Percentiles rank a stretch among this genome's conserved stretches.
Evolutionary conservation across 305 asterid species (phyloP).

Genomic region (Fraxinus dipetala): DNA sequence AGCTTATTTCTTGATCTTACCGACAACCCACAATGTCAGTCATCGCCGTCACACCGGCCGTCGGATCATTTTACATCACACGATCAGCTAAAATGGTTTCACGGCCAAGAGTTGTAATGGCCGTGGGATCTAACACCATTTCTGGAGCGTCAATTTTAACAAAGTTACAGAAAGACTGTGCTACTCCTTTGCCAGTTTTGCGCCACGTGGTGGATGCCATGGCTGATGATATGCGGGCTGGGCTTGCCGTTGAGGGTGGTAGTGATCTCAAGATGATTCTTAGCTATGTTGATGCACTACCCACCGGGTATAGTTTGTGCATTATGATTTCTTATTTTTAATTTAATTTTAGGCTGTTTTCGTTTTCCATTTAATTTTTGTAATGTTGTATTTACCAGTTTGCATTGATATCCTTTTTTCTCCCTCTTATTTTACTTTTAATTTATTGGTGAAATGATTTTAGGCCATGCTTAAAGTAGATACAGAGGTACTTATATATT

Average conservation of each 20-base stretch:
- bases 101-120: conserved; percentile 39
- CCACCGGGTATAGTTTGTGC: conserved; percentile 52
- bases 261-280: conserved; percentile 79
- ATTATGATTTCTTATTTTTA: neutral
- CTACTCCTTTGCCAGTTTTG: conserved; percentile 66
- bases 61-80: conserved; percentile 36
- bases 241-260: conserved; percentile 55
- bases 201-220: conserved; percentile 72
- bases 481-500: neutral
- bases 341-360: neutral
- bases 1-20: conserved; percentile 28
- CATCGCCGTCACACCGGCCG: conserved; percentile 36
- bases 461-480: neutral
- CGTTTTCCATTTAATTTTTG: neutral
- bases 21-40: conserved; percentile 44
- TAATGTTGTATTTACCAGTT: neutral
- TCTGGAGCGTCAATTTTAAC: conserved; percentile 48
- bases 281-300: conserved; percentile 67
- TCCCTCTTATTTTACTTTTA: neutral
- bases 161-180: conserved; percentile 60
- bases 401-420: neutral
- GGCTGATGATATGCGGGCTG: conserved; percentile 73
- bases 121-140: conserved; percentile 37
- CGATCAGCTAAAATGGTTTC: conserved; percentile 26
- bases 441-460: neutral